Conservation (phyloP, 1,139 yeast genomes). For the Wickerhamomyces sp. region DNA sequence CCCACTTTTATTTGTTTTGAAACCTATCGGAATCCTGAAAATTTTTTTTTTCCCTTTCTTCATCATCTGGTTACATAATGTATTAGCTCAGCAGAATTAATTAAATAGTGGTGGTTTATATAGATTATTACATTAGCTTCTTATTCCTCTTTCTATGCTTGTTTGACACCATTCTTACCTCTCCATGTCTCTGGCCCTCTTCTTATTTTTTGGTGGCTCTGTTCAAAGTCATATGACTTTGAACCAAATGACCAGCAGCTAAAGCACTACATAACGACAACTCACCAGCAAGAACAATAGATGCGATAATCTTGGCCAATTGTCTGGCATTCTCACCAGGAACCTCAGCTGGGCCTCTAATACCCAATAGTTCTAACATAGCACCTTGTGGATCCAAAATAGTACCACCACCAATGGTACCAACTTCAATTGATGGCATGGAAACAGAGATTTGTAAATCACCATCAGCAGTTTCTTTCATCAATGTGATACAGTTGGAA, state of each 20-base stretch:
- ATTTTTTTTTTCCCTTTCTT: no score
- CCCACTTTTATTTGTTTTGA: no score
- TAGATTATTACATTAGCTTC: neutral
- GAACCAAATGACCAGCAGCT: conserved; percentile 98
- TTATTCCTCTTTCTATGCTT: neutral
- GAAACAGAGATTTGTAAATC: conserved; percentile 88
- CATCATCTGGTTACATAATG: no score
- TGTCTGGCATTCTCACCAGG: conserved; percentile 97
- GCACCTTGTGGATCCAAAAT: conserved; percentile 96
- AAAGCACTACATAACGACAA: conserved; percentile 89
- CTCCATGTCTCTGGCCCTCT: neutral
- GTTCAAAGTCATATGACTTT: conserved; percentile 96
- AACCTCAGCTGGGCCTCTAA: conserved; percentile 87
- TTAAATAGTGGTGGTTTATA: neutral
- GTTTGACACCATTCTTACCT: neutral
- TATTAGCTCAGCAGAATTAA: neutral
- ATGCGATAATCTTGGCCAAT: conserved; percentile 90
- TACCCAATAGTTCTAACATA: conserved; percentile 91
- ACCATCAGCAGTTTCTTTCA: conserved; percentile 74
- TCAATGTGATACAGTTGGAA: conserved; percentile 92
- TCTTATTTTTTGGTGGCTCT: conserved; percentile 37
- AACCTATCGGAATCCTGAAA: no score
- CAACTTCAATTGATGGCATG: conserved; percentile 98
- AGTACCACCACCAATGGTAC: conserved; percentile 99
- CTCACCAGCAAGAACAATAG: conserved; percentile 95